phyloP scores from a whole-genome alignment of 2,329 filamentous ascomycete genomes.

The Trichophyton benhamiae region DNA sequence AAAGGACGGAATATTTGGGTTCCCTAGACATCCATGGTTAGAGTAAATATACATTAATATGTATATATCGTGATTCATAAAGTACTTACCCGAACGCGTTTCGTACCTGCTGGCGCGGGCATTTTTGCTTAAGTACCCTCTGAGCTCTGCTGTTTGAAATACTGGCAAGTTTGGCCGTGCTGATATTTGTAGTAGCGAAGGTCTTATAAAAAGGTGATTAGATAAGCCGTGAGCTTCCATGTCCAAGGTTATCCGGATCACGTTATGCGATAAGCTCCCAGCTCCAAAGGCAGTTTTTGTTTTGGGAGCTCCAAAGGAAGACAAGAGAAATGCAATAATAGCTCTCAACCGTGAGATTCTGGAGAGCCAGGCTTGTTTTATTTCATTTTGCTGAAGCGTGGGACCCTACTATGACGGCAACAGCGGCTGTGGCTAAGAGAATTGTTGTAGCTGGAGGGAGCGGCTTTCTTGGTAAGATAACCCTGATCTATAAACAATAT shows the following conservation, averaged over 20 bases:
- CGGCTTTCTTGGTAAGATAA: conserved; percentile 63
- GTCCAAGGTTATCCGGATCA: background rate
- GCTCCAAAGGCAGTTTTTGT: background rate
- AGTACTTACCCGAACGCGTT: conserved; percentile 39
- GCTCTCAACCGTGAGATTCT: background rate
- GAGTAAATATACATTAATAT: conserved; percentile 1
- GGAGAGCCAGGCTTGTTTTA: background rate
- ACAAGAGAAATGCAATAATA: background rate
- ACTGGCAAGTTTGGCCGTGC: background rate
- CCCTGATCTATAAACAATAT: background rate
- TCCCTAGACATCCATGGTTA: conserved; percentile 24
- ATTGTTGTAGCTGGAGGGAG: conserved; percentile 88
- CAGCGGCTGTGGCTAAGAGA: conserved; percentile 52
- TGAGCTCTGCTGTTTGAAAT: background rate
- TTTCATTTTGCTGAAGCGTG: background rate
- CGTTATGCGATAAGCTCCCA: background rate
- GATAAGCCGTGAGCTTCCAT: background rate
- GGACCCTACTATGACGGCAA: conserved; percentile 6
- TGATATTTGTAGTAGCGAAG: background rate
- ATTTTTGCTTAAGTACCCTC: conserved; percentile 21
- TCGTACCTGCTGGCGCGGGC: conserved; percentile 43
- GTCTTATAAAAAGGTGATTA: background rate
- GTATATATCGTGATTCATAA: background rate
- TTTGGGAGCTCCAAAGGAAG: background rate
- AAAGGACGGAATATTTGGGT: conserved; percentile 38